Conservation (phyloP, 2,329 filamentous ascomycete genomes). For the Aspergillus fructus region DNA sequence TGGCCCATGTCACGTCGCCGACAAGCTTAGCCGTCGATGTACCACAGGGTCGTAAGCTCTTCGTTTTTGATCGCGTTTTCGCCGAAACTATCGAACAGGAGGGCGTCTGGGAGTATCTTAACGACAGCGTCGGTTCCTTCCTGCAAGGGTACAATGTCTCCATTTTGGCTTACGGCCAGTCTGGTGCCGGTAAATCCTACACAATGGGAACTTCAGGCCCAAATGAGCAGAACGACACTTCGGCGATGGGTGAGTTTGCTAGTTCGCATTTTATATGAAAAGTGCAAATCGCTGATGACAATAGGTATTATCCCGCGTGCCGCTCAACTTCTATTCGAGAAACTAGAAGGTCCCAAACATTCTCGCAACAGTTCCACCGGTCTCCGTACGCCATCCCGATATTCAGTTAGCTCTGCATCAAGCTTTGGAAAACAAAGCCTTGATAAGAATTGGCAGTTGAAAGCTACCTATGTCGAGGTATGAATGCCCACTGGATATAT, state of each 20-base stretch:
- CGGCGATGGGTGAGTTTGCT: slow-evolving; percentile 70
- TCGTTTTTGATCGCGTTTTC: slow-evolving; percentile 96
- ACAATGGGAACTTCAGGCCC: slow-evolving; percentile 97
- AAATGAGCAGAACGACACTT: slow-evolving; percentile 67
- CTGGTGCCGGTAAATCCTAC: slow-evolving; percentile 95
- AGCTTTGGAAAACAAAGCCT: slow-evolving; percentile 42
- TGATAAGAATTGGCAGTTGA: slow-evolving; percentile 85
- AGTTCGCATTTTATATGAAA: neutral
- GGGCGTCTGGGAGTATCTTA: slow-evolving; percentile 90
- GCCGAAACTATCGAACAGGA: slow-evolving; percentile 78
- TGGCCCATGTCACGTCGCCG: slow-evolving; percentile 82
- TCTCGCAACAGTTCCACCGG: slow-evolving; percentile 71
- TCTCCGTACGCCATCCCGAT: slow-evolving; percentile 75
- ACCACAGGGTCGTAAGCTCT: slow-evolving; percentile 87
- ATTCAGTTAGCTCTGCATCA: slow-evolving; percentile 62
- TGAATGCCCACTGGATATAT: neutral
- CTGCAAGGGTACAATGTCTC: slow-evolving; percentile 98
- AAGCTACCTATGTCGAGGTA: slow-evolving; percentile 83
- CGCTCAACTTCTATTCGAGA: slow-evolving; percentile 82
- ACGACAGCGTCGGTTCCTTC: slow-evolving; percentile 86
- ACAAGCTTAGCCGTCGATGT: slow-evolving; percentile 88
- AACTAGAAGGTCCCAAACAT: slow-evolving; percentile 63
- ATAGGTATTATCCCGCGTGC: slow-evolving; percentile 95
- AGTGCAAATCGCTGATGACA: neutral
- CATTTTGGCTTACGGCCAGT: slow-evolving; percentile 93